A percentile compares a stretch with the other conserved stretches of the same genome.
Conservation (phyloP, 495 filamentous ascomycete genomes). For the Trichoderma reesei region DNA sequence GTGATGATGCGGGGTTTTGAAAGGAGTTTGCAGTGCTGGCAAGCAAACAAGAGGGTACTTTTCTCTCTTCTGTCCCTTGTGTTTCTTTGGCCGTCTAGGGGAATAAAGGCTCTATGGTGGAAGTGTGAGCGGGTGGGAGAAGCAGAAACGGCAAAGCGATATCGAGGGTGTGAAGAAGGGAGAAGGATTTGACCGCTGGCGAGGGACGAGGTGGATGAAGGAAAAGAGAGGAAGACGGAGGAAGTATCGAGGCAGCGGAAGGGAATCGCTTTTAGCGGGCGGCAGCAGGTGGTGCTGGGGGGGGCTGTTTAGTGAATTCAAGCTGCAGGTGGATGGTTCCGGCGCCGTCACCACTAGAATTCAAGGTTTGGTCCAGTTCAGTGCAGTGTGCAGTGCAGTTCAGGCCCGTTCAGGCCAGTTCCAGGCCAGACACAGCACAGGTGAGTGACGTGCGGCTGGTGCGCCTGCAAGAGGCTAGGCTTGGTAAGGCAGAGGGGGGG, state of each 20-base stretch:
- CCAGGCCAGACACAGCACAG: no score
- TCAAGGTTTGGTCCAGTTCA: no score
- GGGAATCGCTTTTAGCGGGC: background rate
- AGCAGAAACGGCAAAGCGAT: background rate
- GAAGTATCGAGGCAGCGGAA: background rate
- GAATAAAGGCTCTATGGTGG: background rate
- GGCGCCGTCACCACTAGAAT: background rate
- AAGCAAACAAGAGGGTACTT: background rate
- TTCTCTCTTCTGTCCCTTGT: background rate
- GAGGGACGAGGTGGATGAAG: background rate
- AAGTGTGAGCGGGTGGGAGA: background rate
- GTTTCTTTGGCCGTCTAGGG: background rate
- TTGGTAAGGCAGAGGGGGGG: no score
- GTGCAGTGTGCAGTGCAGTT: no score
- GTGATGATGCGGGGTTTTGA: conserved; percentile 5
- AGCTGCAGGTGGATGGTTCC: background rate
- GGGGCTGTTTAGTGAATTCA: background rate
- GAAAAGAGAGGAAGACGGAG: background rate
- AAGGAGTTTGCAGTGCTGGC: background rate
- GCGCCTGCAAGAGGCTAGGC: conserved; percentile 1
- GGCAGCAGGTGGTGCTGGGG: background rate
- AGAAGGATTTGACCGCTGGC: background rate
- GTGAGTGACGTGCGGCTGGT: background rate
- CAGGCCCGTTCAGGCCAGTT: no score
- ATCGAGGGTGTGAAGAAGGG: background rate